Percentiles rank a stretch among this genome's conserved stretches.
Conservation (phyloP, 495 filamentous ascomycete genomes). For the Hypoxylon cercidicola region DNA sequence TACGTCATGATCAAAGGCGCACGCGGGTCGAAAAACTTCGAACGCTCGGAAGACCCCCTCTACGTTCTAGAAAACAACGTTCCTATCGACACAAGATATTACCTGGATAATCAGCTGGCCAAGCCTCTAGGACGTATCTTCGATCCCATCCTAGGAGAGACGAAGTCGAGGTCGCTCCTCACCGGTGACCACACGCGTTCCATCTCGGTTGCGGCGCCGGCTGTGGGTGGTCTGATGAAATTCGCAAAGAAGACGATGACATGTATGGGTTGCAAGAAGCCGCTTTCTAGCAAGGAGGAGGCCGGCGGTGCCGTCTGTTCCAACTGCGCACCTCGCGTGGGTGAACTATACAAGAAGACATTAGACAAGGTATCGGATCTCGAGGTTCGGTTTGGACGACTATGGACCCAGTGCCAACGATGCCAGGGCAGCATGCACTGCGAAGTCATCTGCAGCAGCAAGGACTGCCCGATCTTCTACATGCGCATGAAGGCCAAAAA, state of each 20-base stretch:
- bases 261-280: conserved; percentile 99
- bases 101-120: conserved; percentile 96
- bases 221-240: conserved; percentile 94
- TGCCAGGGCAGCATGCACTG: conserved; percentile 98
- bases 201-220: conserved; percentile 89
- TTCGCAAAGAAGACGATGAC: conserved; percentile 97
- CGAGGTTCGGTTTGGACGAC: conserved; percentile 88
- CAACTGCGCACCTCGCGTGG: conserved; percentile 83
- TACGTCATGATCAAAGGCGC: conserved; percentile 98
- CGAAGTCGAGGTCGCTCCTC: conserved; percentile 81
- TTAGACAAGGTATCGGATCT: conserved; percentile 87
- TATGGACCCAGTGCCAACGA: conserved; percentile 99
- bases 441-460: conserved; percentile 95
- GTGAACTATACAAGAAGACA: conserved; percentile 93
- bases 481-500: conserved; percentile 99
- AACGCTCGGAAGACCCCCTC: conserved; percentile 94
- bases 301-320: conserved; percentile 86
- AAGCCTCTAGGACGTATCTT: conserved; percentile 96
- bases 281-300: conserved; percentile 80
- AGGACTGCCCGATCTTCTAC: conserved; percentile 99
- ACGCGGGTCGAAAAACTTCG: conserved; percentile 89
- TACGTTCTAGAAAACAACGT: conserved; percentile 98
- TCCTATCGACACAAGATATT: conserved; percentile 98
- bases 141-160: conserved; percentile 94
- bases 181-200: conserved; percentile 92